phyloP scores from a whole-genome alignment of 2,329 filamentous ascomycete genomes.

The Epichloe sylvatica region DNA sequence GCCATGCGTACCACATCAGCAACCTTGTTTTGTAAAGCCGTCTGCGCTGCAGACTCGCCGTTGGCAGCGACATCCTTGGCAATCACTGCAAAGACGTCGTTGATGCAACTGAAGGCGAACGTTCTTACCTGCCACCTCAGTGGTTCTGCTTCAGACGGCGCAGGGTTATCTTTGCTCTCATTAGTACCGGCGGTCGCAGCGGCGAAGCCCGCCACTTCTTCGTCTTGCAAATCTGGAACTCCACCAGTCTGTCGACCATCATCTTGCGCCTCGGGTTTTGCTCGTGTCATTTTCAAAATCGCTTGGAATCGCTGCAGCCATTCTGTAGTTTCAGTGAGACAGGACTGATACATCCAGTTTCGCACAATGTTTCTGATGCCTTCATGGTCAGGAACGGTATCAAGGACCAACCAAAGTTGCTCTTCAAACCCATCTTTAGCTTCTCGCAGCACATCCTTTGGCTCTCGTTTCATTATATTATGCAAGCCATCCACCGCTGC shows the following conservation, averaged over 20 bases:
- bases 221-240: constrained; percentile 74
- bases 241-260: constrained; percentile 29
- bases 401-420: constrained; percentile 79
- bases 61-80: constrained; percentile 66
- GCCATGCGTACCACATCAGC: constrained; percentile 93
- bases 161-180: constrained; percentile 34
- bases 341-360: constrained; percentile 89
- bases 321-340: constrained; percentile 59
- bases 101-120: constrained; percentile 82
- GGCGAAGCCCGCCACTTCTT: constrained; percentile 92
- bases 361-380: constrained; percentile 75
- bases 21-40: constrained; percentile 66
- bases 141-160: constrained; percentile 60
- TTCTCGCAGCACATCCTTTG: constrained; percentile 64
- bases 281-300: constrained; percentile 75
- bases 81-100: constrained; percentile 66
- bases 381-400: constrained; percentile 60
- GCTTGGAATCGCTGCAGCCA: constrained; percentile 86
- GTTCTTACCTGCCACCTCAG: constrained; percentile 91
- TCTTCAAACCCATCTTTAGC: constrained; percentile 74
- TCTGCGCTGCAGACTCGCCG: constrained; percentile 63
- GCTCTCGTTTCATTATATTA: constrained; percentile 87
- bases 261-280: constrained; percentile 44
- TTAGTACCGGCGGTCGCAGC: constrained; percentile 50
- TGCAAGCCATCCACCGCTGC: constrained; percentile 79